Evolutionary conservation across 1,284 basidiomycete genomes (phyloP), one percentile per base, ranked within the genome.

Genomic region (Trametes pubescens): DNA sequence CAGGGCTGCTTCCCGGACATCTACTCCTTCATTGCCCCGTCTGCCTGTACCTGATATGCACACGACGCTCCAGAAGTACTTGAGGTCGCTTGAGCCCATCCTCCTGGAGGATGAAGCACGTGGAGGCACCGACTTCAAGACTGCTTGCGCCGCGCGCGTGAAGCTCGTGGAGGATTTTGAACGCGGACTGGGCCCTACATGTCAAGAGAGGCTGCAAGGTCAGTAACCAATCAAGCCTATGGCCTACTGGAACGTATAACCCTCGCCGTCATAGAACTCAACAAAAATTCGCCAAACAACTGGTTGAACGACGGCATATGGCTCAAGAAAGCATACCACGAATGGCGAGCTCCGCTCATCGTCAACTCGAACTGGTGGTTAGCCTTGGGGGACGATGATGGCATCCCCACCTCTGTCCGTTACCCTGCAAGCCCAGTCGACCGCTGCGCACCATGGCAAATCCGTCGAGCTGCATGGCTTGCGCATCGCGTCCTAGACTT

Each of bases 281-380:
- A 98, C 79, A 88, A 86, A 70, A 81, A 83, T 2, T 96, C 95
- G 8, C 93, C 94, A 0, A 84, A 92, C 77, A 98, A 98, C 77
- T 99, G 97, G 97, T 86, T 99, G 14, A 89, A 98, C 71, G 96
- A 99, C 78, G 95, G 94, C 60, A 92, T 96, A 72, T 99, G 97
- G 97, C 81, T 91, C 62, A 89, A 92, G 70, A 91, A 93, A 69
- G 91, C 94, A 0, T 99, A 99, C 78, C 89, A 95, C 66, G 92
- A 95, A 78, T 95, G 91, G 90, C 87, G 96, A 51, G 87, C 88
- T 0, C 95, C 97, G 0, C 81, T 99, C 35, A 82, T 95, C 62
- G 80, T 99, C 73, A 94, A 99, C 79, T 97, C 95, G 10, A 98
- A 99, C 75, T 99, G 96, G 96, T 99, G 96, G 96, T 82, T 98